Conservation (phyloP, 164 flowering plant genomes). For the Berberis vulgaris region DNA sequence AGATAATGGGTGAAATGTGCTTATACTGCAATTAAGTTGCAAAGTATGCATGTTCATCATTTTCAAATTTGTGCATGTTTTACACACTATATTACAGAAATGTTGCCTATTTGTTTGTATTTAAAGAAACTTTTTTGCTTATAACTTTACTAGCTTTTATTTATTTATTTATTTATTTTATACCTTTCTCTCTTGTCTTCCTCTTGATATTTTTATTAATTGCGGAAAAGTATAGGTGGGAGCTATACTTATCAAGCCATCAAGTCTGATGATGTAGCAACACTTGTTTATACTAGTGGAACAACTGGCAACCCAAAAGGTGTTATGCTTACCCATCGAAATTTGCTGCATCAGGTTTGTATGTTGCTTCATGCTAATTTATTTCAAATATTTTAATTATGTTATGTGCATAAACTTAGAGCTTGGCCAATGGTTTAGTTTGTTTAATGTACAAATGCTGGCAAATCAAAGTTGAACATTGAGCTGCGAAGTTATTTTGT, state of each 20-base stretch:
- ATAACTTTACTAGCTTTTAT: too few species aligned
- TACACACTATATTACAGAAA: too few species aligned
- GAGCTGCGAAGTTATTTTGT: too few species aligned
- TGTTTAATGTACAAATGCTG: neutral
- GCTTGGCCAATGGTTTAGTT: neutral
- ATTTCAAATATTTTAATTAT: neutral
- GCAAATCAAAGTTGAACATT: neutral
- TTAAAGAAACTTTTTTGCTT: too few species aligned
- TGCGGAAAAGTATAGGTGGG: slow-evolving; percentile 30
- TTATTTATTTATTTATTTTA: too few species aligned
- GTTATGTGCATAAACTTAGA: too few species aligned
- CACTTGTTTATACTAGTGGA: slow-evolving; percentile 92
- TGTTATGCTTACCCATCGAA: slow-evolving; percentile 89
- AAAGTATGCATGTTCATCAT: neutral
- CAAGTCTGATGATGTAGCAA: slow-evolving; percentile 70
- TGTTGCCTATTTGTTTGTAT: too few species aligned
- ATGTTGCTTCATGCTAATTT: neutral
- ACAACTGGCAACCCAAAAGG: slow-evolving; percentile 94
- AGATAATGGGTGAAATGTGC: too few species aligned
- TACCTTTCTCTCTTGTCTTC: neutral
- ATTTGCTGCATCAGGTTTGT: slow-evolving; percentile 86
- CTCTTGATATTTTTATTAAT: slow-evolving; percentile 5
- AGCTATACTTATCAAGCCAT: slow-evolving; percentile 53
- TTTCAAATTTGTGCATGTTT: neutral
- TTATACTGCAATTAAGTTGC: neutral